Evolutionary conservation across 192 early-diverging fungal genomes (phyloP), one percentile per base, ranked within the genome.

Genomic region (Backusella westeae): DNA sequence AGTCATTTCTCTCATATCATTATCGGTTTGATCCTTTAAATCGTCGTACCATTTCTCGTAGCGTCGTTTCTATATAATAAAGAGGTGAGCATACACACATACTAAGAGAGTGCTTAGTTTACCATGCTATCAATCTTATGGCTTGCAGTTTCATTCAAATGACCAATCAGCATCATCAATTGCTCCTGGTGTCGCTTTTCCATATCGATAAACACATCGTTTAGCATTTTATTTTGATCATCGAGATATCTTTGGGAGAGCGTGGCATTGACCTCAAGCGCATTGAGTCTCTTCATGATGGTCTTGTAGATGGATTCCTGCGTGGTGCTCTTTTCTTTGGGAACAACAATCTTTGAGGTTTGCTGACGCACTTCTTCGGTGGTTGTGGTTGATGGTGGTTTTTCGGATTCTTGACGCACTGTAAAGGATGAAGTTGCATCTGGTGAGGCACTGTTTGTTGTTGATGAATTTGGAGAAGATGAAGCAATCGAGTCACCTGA

Each of bases 301-400:
- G 92, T 96, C 69, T 97, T 96, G 82, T 94, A 97, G 41, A 97
- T 92, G 38, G 90, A 93, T 63, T 94, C 95, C 75, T 96, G 94
- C 7, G 6, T 82, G 80, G 23, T 80, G 77, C 70, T 71, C 29
- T 44, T 44, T 49, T 71, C 70, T 44, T 71, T 71, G 1, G 70
- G 41, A 63, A 63, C 56, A 0, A 63, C 56, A 32, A 63, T 63
- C 23, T 63, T 63, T 10, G 68, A 4, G 42, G 70, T 4, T 34
- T 23, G 41, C 32, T 39, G 41, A 4, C 36, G 34, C 3, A 26
- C 10, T 34, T 71, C 70, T 49, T 49, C 70, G 0, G 29, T n/a
- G 6, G 23, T 39, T 12, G 38, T 3, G 4, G 44, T 14, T 32
- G 6, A 14, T 6, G 42, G 1, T 1, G 39, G 21, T 12, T 63